Evolutionary conservation across 2,329 filamentous ascomycete species (phyloP).

Genomic region (Talaromyces amestolkiae): DNA sequence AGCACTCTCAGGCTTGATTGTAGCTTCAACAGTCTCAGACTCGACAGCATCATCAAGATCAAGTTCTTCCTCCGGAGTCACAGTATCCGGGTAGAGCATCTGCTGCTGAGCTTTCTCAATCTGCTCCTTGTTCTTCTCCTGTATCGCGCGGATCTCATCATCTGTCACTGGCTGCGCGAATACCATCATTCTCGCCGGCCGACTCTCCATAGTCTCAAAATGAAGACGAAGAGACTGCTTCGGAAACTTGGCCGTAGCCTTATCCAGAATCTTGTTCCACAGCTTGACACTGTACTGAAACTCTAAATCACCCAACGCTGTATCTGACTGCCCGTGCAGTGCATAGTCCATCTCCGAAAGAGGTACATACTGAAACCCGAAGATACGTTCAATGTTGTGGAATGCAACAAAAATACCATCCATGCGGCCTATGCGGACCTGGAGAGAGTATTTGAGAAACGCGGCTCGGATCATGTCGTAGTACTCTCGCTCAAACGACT

Average conservation of each 20-base stretch:
- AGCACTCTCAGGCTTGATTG: background rate
- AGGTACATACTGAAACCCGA: slow-evolving; percentile 93
- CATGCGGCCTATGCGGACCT: slow-evolving; percentile 97
- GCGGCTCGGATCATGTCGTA: slow-evolving; percentile 94
- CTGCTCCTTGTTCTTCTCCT: slow-evolving; percentile 62
- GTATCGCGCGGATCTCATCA: slow-evolving; percentile 69
- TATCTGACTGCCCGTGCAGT: slow-evolving; percentile 73
- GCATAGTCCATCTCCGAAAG: slow-evolving; percentile 84
- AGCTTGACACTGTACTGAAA: slow-evolving; percentile 78
- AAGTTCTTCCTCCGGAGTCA: slow-evolving; percentile 18
- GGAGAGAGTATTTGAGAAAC: slow-evolving; percentile 93
- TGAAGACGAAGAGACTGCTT: slow-evolving; percentile 71
- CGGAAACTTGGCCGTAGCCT: slow-evolving; percentile 72
- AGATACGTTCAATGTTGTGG: slow-evolving; percentile 92
- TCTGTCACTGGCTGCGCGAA: slow-evolving; percentile 82
- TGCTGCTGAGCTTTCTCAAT: slow-evolving; percentile 66
- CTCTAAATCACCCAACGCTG: slow-evolving; percentile 71
- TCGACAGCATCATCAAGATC: background rate
- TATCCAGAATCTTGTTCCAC: slow-evolving; percentile 75
- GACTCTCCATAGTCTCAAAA: slow-evolving; percentile 69
- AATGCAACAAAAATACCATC: slow-evolving; percentile 97
- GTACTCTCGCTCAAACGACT: slow-evolving; percentile 93
- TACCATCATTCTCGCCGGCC: slow-evolving; percentile 73
- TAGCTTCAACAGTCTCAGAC: background rate
- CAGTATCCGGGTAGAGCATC: slow-evolving; percentile 36